Evolutionary conservation across 805 yeast genomes (phyloP), one percentile per base, ranked within the genome.

Genomic region (Lipomyces anomalus): DNA sequence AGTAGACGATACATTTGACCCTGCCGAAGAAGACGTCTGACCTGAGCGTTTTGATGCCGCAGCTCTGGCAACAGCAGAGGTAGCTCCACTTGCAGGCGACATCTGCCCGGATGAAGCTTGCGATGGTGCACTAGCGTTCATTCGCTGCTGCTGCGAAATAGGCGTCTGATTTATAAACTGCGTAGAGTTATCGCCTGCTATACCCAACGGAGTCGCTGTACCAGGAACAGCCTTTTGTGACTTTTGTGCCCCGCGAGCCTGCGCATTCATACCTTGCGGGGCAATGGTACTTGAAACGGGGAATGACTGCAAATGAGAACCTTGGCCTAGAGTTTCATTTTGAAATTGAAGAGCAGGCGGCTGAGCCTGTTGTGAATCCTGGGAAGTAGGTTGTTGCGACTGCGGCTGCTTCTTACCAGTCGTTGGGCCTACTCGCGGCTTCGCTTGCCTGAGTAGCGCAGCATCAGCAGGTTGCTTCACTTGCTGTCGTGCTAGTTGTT

Each of bases 121-220:
- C 38, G 39, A 13, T 29, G 33, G 16, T 29, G 33, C 16, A 16
- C 16, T 7, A 18, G 24, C n/a, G 11, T 11, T 11, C 37, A 34
- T 11, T 22, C 11, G 7, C 23, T 16, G 26, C 6, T 35, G 46
- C 38, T 43, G 46, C 22, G 40, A 35, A n/a, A 35, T 26, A 9
- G 42, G 18, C 33, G 32, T 43, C 29, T 37, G 46, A 21, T 32
- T 43, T 34, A 43, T n/a, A 24, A 37, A 43, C 38, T 43, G 46
- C 9, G 24, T 29, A 6, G 16, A 5, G 40, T 20, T 5, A 16
- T 29, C 30, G 37, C 37, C 37, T 28, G 32, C 16, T 22, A 16
- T 34, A 13, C 21, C 37, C 37, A 18, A 7, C 18, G 21, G 11
- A 11, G 37, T 22, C 30, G 30, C 11, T 13, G 13, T 26, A 26